Evolutionary conservation across 2,329 filamentous ascomycete genomes (phyloP).

Genomic region (Anisogramma anomala): DNA sequence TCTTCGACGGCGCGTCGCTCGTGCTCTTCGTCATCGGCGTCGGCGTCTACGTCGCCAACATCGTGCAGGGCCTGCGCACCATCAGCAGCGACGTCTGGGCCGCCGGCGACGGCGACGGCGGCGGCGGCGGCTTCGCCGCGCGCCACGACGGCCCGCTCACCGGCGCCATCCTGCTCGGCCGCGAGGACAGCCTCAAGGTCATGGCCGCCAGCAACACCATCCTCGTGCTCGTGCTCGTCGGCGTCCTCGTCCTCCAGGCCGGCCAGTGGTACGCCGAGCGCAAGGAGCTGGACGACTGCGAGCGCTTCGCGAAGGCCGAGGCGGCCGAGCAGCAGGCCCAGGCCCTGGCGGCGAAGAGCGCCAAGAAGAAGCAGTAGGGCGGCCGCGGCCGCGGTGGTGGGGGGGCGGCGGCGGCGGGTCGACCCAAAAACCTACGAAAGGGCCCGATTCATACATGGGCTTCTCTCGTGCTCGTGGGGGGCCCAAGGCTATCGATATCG

Average conservation of each 20-base stretch:
- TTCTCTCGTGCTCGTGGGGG: too few relatives aligned
- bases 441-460: too few relatives aligned
- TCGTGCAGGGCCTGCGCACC: slow-evolving; percentile 84
- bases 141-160: slow-evolving; percentile 32
- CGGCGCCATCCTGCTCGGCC: slow-evolving; percentile 58
- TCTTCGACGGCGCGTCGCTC: slow-evolving; percentile 79
- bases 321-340: slow-evolving; percentile 15
- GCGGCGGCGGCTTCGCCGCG: slow-evolving; percentile 25
- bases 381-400: background rate
- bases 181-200: slow-evolving; percentile 85
- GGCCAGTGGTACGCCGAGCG: slow-evolving; percentile 98
- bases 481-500: background rate
- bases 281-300: slow-evolving; percentile 74
- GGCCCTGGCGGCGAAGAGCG: slow-evolving; percentile 4
- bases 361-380: slow-evolving; percentile 17
- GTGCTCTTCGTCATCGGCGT: slow-evolving; percentile 77
- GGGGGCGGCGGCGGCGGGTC: too few relatives aligned
- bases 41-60: slow-evolving; percentile 90
- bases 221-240: slow-evolving; percentile 79
- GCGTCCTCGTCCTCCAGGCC: slow-evolving; percentile 83
- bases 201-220: slow-evolving; percentile 94
- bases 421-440: too few relatives aligned
- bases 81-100: slow-evolving; percentile 61
- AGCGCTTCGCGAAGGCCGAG: slow-evolving; percentile 45
- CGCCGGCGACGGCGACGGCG: slow-evolving; percentile 24